Conservation (phyloP, 805 yeast species). For the Starmerella apicola region DNA sequence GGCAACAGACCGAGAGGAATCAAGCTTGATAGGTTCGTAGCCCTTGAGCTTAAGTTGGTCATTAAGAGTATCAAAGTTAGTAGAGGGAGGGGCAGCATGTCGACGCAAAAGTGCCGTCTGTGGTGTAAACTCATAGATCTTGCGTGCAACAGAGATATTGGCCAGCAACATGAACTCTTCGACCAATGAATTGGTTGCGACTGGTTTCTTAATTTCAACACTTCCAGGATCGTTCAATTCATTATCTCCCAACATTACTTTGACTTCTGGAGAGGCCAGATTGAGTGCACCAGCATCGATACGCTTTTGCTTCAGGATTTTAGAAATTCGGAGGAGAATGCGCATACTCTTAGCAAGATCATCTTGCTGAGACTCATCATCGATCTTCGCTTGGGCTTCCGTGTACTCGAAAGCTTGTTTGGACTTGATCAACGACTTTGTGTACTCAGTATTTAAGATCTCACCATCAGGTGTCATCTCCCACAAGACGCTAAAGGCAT, state of each 20-base stretch:
- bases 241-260: constrained; percentile 90
- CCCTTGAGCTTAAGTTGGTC: constrained; percentile 79
- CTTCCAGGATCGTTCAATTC: constrained; percentile 95
- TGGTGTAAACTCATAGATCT: constrained; percentile 84
- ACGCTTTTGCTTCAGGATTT: constrained; percentile 71
- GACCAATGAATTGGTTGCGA: constrained; percentile 89
- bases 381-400: constrained; percentile 82
- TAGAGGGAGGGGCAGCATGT: constrained; percentile 93
- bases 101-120: constrained; percentile 98
- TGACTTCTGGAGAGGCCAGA: constrained; percentile 94
- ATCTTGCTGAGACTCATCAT: constrained; percentile 62
- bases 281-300: constrained; percentile 92
- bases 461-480: constrained; percentile 79
- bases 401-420: constrained; percentile 92
- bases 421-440: constrained; percentile 80
- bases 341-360: constrained; percentile 86
- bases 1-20: constrained; percentile 81
- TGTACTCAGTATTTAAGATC: constrained; percentile 63
- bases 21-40: constrained; percentile 61
- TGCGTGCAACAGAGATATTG: constrained; percentile 87
- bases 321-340: constrained; percentile 63
- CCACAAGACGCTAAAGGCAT: constrained; percentile 93
- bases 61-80: constrained; percentile 79
- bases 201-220: constrained; percentile 76
- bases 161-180: constrained; percentile 98